Base-by-base conservation (phyloP, 495 filamentous ascomycete genomes). In the Evansstolkia leycettana region DNA sequence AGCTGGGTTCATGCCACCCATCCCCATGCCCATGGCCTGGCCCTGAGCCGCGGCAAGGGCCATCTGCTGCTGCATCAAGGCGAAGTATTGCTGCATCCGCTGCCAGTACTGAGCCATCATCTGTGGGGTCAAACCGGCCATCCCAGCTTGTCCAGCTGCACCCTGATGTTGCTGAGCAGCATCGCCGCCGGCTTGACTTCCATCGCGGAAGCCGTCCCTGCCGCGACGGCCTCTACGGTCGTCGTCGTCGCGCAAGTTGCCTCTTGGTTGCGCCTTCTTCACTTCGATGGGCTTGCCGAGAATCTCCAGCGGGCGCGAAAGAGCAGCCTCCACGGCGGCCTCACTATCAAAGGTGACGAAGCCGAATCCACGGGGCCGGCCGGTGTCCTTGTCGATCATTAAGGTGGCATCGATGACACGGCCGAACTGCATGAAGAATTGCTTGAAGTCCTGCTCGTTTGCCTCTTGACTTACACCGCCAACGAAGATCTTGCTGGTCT, bases 381-480 rank as follows among this genome's bases (percentile, higher is more conserved):
- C 88, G 6, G 90, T 96, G 51, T 98, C 90, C 59, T 98, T 98
- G 58, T 98, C 90, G 73, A 98, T 98, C 90, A 98, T 98, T 13
- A 98, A 72, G 1, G 90, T 98, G 8, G 90, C 90, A 57, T 98
- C 90, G 29, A 98, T 77, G 18, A 98, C 90, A 37, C 90, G 77
- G 27, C 90, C 90, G 48, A 94, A 98, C 53, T 93, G 83, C 56
- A 80, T 82, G 59, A 98, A 98, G 58, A 94, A 98, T 27, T 89
- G 76, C 49, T 85, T 85, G 58, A 98, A 98, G 51, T 96, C 86
- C 28, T 84, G 75, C 45, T 98, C 90, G 1, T 82, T 94, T 0
- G 88, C 88, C 47, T 98, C 90, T 65, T 95, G 90, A 51, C 84
- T 93, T 34, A 98, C 92, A 45, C 90, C 90, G 23, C 90, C 90